A percentile compares a stretch with the other conserved stretches of the same genome.
Evolutionary conservation across 1,284 basidiomycete species (phyloP).

Genomic region (Sporisorium graminicola): DNA sequence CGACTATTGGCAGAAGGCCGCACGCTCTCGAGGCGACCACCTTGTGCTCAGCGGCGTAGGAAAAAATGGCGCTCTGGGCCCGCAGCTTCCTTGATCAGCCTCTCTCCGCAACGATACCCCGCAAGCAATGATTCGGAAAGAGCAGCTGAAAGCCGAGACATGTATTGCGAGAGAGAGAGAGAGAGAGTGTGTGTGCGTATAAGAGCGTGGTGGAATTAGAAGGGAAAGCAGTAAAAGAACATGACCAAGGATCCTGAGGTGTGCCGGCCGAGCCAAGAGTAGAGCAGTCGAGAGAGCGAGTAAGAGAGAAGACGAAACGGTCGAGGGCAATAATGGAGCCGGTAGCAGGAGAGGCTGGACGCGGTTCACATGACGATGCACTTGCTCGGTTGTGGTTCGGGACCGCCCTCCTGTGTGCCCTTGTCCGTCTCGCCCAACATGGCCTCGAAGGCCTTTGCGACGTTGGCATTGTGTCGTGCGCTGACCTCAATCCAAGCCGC

Average conservation of each 20-base stretch:
- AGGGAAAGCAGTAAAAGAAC: neutral
- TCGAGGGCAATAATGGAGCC: neutral
- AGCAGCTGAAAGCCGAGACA: neutral
- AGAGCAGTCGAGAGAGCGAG: constrained; percentile 5
- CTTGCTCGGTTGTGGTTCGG: constrained; percentile 64
- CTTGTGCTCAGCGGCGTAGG: constrained; percentile 41
- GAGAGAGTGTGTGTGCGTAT: neutral
- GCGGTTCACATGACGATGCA: constrained; percentile 60
- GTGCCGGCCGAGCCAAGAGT: neutral
- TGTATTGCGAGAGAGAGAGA: constrained; percentile 5
- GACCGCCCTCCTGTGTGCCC: constrained; percentile 55
- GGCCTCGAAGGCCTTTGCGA: constrained; percentile 67
- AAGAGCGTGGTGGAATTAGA: neutral
- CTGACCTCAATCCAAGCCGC: constrained; percentile 67
- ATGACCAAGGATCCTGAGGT: neutral
- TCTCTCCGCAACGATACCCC: neutral
- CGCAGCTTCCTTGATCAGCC: constrained; percentile 9
- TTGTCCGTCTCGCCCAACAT: constrained; percentile 67
- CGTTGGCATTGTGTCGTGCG: constrained; percentile 67
- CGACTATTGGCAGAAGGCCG: constrained; percentile 31
- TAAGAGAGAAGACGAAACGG: neutral
- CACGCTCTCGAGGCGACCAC: constrained; percentile 38
- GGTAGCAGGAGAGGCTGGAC: no score
- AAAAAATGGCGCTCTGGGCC: constrained; percentile 38
- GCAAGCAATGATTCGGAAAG: neutral